These are phyloP conservation scores for Myriosclerotinia curreyana DNA, from an alignment of 2,329 filamentous ascomycete genomes.

Conservation along the genomic window DNA sequence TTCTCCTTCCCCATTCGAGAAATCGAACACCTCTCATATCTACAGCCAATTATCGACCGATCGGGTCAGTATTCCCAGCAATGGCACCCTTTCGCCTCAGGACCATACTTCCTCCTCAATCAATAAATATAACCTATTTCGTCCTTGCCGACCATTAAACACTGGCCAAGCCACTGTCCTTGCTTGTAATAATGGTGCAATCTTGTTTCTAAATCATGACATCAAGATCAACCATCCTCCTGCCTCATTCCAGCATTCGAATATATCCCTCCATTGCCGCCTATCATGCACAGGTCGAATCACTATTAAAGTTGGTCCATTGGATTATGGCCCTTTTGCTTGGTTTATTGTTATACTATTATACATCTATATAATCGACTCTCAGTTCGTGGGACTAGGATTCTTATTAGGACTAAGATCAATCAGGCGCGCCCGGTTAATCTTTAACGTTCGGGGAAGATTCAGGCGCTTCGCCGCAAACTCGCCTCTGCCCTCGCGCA, in stretches of 20 bases:
- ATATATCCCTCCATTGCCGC: not conserved
- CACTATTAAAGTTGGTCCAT: not conserved
- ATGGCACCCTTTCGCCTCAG: too few species aligned
- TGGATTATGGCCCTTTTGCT: not conserved
- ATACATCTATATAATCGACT: not conserved
- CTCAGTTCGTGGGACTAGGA: not conserved
- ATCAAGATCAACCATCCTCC: not conserved
- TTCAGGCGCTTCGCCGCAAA: not conserved
- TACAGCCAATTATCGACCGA: too few species aligned
- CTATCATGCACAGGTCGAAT: not conserved
- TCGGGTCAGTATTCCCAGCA: too few species aligned
- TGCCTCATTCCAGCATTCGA: too few species aligned
- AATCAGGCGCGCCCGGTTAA: slow-evolving; percentile 2
- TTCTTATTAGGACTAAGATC: not conserved
- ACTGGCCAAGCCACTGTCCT: not conserved
- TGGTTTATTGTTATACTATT: not conserved
- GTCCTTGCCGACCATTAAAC: too few species aligned
- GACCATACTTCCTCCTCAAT: too few species aligned
- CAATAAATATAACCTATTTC: too few species aligned
- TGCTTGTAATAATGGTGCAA: not conserved
- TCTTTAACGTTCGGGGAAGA: not conserved
- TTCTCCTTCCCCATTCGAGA: too few species aligned
- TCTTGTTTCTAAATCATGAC: not conserved
- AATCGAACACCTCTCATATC: not conserved
- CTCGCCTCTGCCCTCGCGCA: slow-evolving; percentile 4